Base-by-base conservation (phyloP, 306 rosid genomes). In the Glycine tomentella region DNA sequence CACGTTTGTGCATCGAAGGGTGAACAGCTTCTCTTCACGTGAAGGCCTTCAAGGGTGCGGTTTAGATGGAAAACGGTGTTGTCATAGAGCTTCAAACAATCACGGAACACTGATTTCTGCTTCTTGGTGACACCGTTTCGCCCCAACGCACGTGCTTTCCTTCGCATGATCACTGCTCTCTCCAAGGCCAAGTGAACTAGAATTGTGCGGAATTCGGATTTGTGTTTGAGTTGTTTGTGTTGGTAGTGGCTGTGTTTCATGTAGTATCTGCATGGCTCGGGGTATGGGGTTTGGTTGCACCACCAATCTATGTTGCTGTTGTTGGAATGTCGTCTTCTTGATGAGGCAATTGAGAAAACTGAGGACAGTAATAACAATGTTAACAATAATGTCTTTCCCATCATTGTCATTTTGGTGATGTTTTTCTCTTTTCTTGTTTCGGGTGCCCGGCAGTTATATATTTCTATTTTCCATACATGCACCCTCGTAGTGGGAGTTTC, bases 221-320 rank as follows among this genome's bases (percentile, higher is more conserved):
- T 74, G 87, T 87, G 88, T 58, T 87, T 86, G 5, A 90, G 81
- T 0, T 82, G 65, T n/a, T 80, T 64, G 20, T 25, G 31, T 25
- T 25, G 31, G 31, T 72, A 76, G 64, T 34, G 44, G 12, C 31
- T 70, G n/a, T 85, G 88, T 12, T 84, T 78, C 84, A 88, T 57
- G 88, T 67, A 88, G 84, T 77, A 85, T 52, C 80, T 79, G 90
- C 99, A 95, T 71, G 89, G 83, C 1, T 65, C 84, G 0, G 99
- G 97, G 70, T 95, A 90, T 11, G 99, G 99, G 1, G 97, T 95
- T 77, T 78, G 86, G 71, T 79, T 66, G 91, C 99, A 95, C 99
- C 99, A 95, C 87, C 84, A 81, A 20, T 74, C 84, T 9, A 92
- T 84, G 78, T 83, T 57, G 70, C 44, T 62, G 9, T 46, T 55